Percentiles rank a stretch among this genome's conserved stretches.
Conservation (phyloP, 257 asterid genomes). For the Fraxinus anomala region DNA sequence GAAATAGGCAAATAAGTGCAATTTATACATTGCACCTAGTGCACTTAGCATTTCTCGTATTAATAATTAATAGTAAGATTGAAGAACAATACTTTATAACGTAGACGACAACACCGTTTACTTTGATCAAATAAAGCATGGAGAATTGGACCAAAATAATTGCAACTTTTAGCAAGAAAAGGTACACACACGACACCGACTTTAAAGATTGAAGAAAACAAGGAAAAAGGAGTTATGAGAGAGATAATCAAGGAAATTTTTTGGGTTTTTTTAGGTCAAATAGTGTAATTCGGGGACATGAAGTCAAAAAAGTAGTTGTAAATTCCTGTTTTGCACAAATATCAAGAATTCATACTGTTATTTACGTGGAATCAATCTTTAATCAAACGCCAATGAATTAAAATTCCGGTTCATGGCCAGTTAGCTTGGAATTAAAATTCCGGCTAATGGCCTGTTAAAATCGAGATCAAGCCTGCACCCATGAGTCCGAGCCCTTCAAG, state of each 20-base stretch:
- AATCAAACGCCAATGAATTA: too few relatives aligned
- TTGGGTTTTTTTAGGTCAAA: conserved; percentile 1
- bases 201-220: conserved; percentile 7
- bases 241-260: neutral
- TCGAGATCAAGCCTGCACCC: too few relatives aligned
- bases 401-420: too few relatives aligned
- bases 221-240: neutral
- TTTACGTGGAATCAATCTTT: too few relatives aligned
- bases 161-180: neutral
- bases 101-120: neutral
- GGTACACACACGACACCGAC: neutral
- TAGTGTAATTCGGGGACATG: neutral
- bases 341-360: neutral
- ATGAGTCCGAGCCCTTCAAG: too few relatives aligned
- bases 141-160: conserved; percentile 23
- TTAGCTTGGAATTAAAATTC: too few relatives aligned
- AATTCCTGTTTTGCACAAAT: neutral
- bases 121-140: conserved; percentile 33
- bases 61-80: neutral
- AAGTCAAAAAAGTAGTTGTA: conserved; percentile 3
- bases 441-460: too few relatives aligned
- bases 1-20: neutral
- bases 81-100: neutral
- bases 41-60: neutral
- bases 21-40: neutral